Evolutionary conservation across 495 filamentous ascomycete genomes (phyloP).

Genomic region (Penicilliopsis zonata): DNA sequence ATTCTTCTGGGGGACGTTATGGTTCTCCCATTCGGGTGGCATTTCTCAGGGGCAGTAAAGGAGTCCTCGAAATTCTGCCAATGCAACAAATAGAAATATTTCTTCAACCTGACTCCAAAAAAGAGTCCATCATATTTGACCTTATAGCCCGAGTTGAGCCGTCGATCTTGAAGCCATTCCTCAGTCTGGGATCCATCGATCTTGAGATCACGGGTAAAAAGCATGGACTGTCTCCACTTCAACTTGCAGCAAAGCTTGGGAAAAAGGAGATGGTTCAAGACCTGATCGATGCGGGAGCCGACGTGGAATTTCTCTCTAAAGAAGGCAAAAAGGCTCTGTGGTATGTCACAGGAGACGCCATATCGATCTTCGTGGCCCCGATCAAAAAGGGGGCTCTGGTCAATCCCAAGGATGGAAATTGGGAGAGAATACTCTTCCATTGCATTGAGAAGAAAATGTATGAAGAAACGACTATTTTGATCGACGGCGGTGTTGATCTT

Average conservation of each 20-base stretch:
- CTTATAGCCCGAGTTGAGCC: slow-evolving; percentile 13
- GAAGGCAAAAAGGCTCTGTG: slow-evolving; percentile 4
- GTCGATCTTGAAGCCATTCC: background rate
- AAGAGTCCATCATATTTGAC: slow-evolving; percentile 10
- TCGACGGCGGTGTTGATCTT: no score
- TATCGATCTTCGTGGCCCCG: no score
- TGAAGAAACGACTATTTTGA: no score
- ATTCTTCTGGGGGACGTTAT: no score
- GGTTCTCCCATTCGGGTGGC: no score
- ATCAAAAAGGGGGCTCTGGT: no score
- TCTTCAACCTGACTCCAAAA: slow-evolving; percentile 26
- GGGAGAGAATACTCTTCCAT: no score
- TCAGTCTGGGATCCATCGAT: background rate
- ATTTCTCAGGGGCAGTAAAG: no score
- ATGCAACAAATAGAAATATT: slow-evolving; percentile 27
- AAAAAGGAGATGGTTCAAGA: slow-evolving; percentile 5
- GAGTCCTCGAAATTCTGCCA: no score
- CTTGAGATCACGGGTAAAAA: slow-evolving; percentile 2
- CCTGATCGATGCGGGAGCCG: slow-evolving; percentile 3
- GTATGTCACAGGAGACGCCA: no score
- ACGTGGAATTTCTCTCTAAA: background rate
- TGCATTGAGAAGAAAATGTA: no score
- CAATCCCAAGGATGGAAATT: no score
- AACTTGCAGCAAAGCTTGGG: slow-evolving; percentile 10
- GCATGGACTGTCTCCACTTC: slow-evolving; percentile 9